phyloP scores from a whole-genome alignment of 129 eudicot species.

The Ambrosia trifida region DNA sequence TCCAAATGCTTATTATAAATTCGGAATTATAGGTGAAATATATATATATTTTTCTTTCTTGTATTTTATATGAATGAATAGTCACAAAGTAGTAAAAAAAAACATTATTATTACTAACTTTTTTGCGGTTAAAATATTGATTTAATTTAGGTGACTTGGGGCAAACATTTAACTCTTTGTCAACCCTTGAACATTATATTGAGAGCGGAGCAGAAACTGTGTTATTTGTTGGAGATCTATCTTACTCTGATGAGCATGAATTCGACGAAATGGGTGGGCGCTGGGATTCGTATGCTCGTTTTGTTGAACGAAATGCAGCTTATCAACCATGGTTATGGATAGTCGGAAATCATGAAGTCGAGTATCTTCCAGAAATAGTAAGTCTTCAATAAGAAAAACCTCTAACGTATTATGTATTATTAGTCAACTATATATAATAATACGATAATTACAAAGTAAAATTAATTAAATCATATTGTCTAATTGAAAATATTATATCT shows the following conservation, averaged over 20 bases:
- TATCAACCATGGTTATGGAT: slow-evolving; percentile 85
- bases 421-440: too few relatives aligned
- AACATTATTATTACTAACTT: slow-evolving; percentile 4
- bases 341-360: slow-evolving; percentile 86
- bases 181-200: slow-evolving; percentile 67
- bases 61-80: neutral
- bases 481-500: too few relatives aligned
- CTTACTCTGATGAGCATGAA: slow-evolving; percentile 67
- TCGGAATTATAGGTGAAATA: slow-evolving; percentile 67
- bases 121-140: neutral
- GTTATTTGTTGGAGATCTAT: slow-evolving; percentile 74
- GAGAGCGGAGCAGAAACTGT: slow-evolving; percentile 59
- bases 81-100: neutral
- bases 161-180: slow-evolving; percentile 74
- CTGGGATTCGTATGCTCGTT: slow-evolving; percentile 87
- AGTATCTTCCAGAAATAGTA: slow-evolving; percentile 77
- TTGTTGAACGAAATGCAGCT: slow-evolving; percentile 58
- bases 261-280: slow-evolving; percentile 62
- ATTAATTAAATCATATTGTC: too few relatives aligned
- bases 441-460: too few relatives aligned
- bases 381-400: neutral
- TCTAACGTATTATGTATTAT: too few relatives aligned
- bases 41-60: slow-evolving; percentile 10
- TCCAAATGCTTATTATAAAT: slow-evolving; percentile 69
- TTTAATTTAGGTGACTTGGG: slow-evolving; percentile 72